phyloP scores from a whole-genome alignment of 768 basidiomycete species.

The Termitomyces sp. region DNA sequence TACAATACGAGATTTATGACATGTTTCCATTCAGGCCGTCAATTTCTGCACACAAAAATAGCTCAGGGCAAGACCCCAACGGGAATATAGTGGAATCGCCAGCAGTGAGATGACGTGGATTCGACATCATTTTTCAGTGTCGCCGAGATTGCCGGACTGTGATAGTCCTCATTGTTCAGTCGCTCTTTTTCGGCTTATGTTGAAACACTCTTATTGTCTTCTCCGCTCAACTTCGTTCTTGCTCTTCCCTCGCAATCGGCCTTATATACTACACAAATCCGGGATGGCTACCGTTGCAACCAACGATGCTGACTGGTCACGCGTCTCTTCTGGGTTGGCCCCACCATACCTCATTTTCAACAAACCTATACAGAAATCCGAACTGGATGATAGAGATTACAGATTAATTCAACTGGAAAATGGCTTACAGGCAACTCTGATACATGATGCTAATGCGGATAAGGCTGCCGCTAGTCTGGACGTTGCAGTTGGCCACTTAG shows the following conservation, averaged over 20 bases:
- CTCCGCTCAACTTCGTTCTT: conserved; percentile 1
- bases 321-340: conserved; percentile 20
- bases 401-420: conserved; percentile 81
- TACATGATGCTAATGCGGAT: conserved; percentile 83
- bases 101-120: too few relatives aligned
- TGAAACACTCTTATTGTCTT: conserved; percentile 3
- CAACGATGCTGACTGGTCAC: conserved; percentile 26
- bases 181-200: conserved; percentile 10
- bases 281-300: conserved; percentile 15
- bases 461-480: conserved; percentile 94
- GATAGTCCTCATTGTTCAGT: conserved; percentile 2
- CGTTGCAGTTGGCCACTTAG: conserved; percentile 90
- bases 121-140: too few relatives aligned
- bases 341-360: conserved; percentile 52
- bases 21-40: too few relatives aligned
- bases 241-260: background rate
- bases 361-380: conserved; percentile 60
- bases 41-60: too few relatives aligned
- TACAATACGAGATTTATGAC: too few relatives aligned
- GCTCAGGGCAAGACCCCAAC: too few relatives aligned
- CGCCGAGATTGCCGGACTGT: conserved; percentile 9
- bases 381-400: conserved; percentile 77
- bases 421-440: conserved; percentile 78
- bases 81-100: too few relatives aligned
- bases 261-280: background rate